Evolutionary conservation across 2,329 filamentous ascomycete genomes (phyloP), one percentile per base, ranked within the genome.

Genomic region (Talaromyces sp.): DNA sequence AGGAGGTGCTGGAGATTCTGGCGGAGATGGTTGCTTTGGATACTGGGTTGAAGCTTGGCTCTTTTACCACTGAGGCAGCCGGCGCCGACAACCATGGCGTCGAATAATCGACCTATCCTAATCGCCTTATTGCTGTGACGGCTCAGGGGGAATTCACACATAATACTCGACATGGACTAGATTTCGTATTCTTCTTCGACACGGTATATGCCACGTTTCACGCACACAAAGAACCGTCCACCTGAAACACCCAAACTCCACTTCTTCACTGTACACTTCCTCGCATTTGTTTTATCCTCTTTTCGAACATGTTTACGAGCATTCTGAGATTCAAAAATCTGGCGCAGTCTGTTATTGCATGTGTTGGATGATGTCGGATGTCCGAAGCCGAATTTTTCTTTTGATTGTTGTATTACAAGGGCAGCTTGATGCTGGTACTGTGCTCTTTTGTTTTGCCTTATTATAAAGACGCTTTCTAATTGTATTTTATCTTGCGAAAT

Each of bases 11-110:
- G 67, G 93, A 99, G 75, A 87, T 97, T 67, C 86, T 99, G 63
- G 94, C 94, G 65, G 91, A 97, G 79, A 97, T 99, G 91, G 96
- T 99, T 70, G 93, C 92, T 63, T 85, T 92, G 75, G 94, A 97
- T 78, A 84, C 88, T 63, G 85, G 80, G 63, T 78, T 91, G 65
- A 83, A 87, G 65, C 80, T 89, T 62, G 83, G 79, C 56, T 66
- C 69, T n/a, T 73, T 75, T 64, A 74, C 72, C 48, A 66, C 69
- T 41, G 71, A 70, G 22, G 52, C 33, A 35, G 60, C 65, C 60
- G 64, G 65, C 57, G 64, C 67, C 53, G 74, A 75, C 58, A 68
- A 63, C 64, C 68, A 69, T 60, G 69, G 68, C 37, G 72, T 74
- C 48, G 73, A 75, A 64, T 75, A 73, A 54, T 36, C 31, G 39